phyloP scores from a whole-genome alignment of 768 basidiomycete species.

The Serendipita sp. region DNA sequence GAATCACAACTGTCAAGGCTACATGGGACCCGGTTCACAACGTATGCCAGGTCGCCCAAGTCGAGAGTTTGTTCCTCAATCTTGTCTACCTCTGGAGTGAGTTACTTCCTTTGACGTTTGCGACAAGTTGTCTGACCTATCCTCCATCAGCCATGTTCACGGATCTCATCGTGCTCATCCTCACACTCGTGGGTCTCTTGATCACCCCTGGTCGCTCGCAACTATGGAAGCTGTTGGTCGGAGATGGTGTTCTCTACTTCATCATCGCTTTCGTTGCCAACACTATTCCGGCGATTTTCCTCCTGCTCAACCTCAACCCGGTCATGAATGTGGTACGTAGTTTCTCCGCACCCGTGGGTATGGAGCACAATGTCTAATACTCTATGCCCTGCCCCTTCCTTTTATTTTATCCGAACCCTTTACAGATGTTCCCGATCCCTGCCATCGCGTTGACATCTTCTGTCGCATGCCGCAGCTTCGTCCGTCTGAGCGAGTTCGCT shows the following conservation, averaged over 20 bases:
- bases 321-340: slow-evolving; percentile 27
- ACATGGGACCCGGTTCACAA: slow-evolving; percentile 30
- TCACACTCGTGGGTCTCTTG: slow-evolving; percentile 47
- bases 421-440: slow-evolving; percentile 12
- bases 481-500: slow-evolving; percentile 9
- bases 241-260: slow-evolving; percentile 59
- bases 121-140: slow-evolving; percentile 2
- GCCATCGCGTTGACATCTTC: slow-evolving; percentile 7
- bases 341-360: not conserved
- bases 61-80: slow-evolving; percentile 42
- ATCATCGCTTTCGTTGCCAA: slow-evolving; percentile 55
- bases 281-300: slow-evolving; percentile 43
- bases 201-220: slow-evolving; percentile 31
- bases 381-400: not conserved
- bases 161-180: slow-evolving; percentile 42
- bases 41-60: slow-evolving; percentile 38
- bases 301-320: slow-evolving; percentile 51
- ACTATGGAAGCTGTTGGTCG: slow-evolving; percentile 48
- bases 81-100: slow-evolving; percentile 44
- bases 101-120: not conserved
- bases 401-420: slow-evolving; percentile 2
- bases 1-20: slow-evolving; percentile 42
- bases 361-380: not conserved
- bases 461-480: slow-evolving; percentile 13
- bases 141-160: slow-evolving; percentile 38